A percentile compares a stretch with the other conserved stretches of the same genome.
Conservation (phyloP, 768 basidiomycete species). For the Lentinula sp. region DNA sequence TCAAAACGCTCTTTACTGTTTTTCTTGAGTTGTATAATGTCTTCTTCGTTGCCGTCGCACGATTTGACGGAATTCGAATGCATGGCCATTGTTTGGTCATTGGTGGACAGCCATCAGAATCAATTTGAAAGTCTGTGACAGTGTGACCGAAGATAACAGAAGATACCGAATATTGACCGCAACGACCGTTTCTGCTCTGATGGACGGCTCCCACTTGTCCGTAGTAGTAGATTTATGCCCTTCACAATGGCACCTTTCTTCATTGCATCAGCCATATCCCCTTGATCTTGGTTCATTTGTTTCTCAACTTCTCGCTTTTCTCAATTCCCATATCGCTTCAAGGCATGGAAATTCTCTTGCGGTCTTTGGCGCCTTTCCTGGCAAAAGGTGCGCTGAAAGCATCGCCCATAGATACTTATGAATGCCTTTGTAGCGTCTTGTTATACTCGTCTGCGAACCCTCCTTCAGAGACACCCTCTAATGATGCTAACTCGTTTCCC, state of each 20-base stretch:
- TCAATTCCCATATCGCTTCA: conserved; percentile 89
- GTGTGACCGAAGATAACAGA: background rate
- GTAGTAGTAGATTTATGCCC: conserved; percentile 83
- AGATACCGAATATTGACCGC: background rate
- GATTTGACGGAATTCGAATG: background rate
- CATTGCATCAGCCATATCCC: conserved; percentile 35
- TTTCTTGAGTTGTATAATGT: background rate
- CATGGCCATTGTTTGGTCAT: background rate
- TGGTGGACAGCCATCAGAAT: background rate
- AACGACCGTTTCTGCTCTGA: background rate
- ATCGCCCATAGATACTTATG: conserved; percentile 3
- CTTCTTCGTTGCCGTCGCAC: background rate
- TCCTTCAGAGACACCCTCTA: conserved; percentile 27
- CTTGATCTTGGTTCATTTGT: conserved; percentile 71
- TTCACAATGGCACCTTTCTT: conserved; percentile 77
- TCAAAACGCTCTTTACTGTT: background rate
- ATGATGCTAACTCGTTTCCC: conserved; percentile 77
- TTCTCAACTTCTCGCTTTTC: conserved; percentile 80
- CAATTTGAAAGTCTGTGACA: background rate
- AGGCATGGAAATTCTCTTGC: conserved; percentile 91
- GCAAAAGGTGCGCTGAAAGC: conserved; percentile 56
- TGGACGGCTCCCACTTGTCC: background rate
- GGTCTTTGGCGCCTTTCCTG: conserved; percentile 85
- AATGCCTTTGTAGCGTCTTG: conserved; percentile 46
- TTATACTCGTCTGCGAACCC: conserved; percentile 67